Base-by-base conservation (phyloP, 2,329 filamentous ascomycete species). In the Aulographum hederae region DNA sequence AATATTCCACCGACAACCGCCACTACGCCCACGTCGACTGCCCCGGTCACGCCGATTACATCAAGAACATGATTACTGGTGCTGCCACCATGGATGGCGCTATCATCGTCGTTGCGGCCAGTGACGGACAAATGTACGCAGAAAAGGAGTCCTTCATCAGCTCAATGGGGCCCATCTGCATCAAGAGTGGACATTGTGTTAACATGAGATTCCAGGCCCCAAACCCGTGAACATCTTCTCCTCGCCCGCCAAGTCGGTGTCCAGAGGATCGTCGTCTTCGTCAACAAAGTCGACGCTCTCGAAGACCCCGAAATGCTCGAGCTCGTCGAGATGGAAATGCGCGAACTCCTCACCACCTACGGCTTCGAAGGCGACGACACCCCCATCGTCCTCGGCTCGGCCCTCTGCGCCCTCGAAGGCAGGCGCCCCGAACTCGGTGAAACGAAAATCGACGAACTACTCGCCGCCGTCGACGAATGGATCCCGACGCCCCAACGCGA, bases 21-120 rank as follows among this genome's bases (percentile, higher is more conserved):
- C 89, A 98, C 67, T 98, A 98, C 65, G 89, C 89, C 50, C 89
- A 98, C 72, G 89, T 98, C 66, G 89, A 98, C 72, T 98, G 89
- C 63, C 89, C 89, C 37, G 89, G 89, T 62, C 89, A 98, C 77
- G 89, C 89, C 61, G 89, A 98, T 82, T 98, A 98, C 70, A 95
- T 98, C 68, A 98, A 98, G 74, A 98, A 98, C 77, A 98, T 98
- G 89, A 98, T 98, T 59, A 98, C 89, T 44, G 89, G 89, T 74
- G 85, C 89, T 40, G 86, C 91, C 50, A 92, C 84, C 68, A 98
- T 98, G 89, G 89, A 98, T 50, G 89, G 89, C 50, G 86, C 89
- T 50, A 86, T 98, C 54, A 94, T 98, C 50, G 89, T 98, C 44
- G 91, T 98, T 47, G 91, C 91, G 46, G 89, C 89, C 45, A 93